phyloP scores from a whole-genome alignment of 352 stramenopile species.

The Sclerospora graminicola region DNA sequence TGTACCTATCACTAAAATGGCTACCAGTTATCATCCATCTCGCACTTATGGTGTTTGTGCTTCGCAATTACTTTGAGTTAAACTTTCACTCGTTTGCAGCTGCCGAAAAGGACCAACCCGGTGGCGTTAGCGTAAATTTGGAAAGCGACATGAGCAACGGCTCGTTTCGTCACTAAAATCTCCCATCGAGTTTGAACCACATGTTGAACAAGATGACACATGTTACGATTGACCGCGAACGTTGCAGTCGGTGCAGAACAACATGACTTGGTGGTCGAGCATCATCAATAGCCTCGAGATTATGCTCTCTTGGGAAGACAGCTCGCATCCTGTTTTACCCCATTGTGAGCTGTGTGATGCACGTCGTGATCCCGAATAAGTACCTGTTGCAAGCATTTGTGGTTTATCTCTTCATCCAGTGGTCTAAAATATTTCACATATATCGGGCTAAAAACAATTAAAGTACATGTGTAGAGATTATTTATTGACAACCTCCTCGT shows the following conservation, averaged over 20 bases:
- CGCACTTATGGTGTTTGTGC: constrained; percentile 64
- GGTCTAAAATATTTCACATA: too few relatives aligned
- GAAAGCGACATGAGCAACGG: constrained; percentile 28
- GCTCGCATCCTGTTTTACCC: constrained; percentile 71
- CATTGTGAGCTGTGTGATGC: constrained; percentile 76
- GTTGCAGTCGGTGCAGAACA: constrained; percentile 81
- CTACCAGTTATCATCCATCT: constrained; percentile 63
- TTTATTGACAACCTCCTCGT: too few relatives aligned
- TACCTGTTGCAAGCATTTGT: constrained; percentile 67
- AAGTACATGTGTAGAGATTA: too few relatives aligned
- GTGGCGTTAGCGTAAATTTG: constrained; percentile 5
- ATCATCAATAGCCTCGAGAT: constrained; percentile 79
- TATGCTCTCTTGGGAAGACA: constrained; percentile 85
- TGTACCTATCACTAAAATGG: constrained; percentile 77
- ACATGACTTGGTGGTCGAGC: constrained; percentile 82
- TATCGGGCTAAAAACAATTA: too few relatives aligned
- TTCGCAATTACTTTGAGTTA: constrained; percentile 84
- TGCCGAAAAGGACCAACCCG: constrained; percentile 40
- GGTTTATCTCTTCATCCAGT: constrained; percentile 71
- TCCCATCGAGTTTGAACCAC: constrained; percentile 73
- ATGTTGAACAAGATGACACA: constrained; percentile 86
- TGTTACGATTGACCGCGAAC: constrained; percentile 71
- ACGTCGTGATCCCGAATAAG: constrained; percentile 80
- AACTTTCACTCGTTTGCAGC: constrained; percentile 76
- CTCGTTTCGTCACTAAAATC: too few relatives aligned